A percentile compares a stretch with the other conserved stretches of the same genome.
These are phyloP conservation scores for Liriodendron chinense DNA, from an alignment of 164 flowering plant species.

Conservation along the genomic window DNA sequence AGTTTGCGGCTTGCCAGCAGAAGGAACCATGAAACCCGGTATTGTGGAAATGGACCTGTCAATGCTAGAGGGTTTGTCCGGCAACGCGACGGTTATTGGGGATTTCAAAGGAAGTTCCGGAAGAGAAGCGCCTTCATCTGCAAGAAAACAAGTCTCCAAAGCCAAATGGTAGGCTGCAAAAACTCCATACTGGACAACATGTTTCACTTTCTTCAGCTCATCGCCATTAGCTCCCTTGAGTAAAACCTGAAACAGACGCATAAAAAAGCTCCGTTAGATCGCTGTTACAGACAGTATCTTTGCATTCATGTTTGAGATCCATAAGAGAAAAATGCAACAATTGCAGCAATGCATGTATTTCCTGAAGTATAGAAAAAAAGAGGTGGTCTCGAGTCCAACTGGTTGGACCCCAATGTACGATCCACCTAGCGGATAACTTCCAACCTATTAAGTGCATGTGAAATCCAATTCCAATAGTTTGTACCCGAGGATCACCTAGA, in stretches of 20 bases:
- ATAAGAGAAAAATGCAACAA: not conserved
- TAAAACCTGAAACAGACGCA: conserved; percentile 56
- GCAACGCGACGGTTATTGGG: conserved; percentile 82
- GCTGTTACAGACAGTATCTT: not conserved
- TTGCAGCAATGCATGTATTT: not conserved
- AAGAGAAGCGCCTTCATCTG: conserved; percentile 95
- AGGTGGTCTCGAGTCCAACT: too few relatives aligned
- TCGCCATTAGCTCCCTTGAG: conserved; percentile 90
- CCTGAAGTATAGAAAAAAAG: too few relatives aligned
- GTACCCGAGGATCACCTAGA: too few relatives aligned
- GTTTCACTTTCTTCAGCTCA: conserved; percentile 93
- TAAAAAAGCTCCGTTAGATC: conserved; percentile 1
- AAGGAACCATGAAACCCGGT: conserved; percentile 61
- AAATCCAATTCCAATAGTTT: too few relatives aligned
- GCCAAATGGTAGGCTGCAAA: conserved; percentile 99
- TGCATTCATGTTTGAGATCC: not conserved
- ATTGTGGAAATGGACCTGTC: conserved; percentile 83
- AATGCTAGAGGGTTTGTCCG: conserved; percentile 62
- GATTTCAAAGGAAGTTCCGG: conserved; percentile 79
- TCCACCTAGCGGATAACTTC: too few relatives aligned
- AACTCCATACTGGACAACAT: conserved; percentile 87
- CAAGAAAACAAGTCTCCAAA: conserved; percentile 95
- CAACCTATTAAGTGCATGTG: too few relatives aligned
- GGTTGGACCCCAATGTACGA: too few relatives aligned
- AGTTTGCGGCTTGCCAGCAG: conserved; percentile 35